These are phyloP conservation scores for Teunomyces funiuensis DNA, from an alignment of 805 yeast species.

Conservation along the genomic window DNA sequence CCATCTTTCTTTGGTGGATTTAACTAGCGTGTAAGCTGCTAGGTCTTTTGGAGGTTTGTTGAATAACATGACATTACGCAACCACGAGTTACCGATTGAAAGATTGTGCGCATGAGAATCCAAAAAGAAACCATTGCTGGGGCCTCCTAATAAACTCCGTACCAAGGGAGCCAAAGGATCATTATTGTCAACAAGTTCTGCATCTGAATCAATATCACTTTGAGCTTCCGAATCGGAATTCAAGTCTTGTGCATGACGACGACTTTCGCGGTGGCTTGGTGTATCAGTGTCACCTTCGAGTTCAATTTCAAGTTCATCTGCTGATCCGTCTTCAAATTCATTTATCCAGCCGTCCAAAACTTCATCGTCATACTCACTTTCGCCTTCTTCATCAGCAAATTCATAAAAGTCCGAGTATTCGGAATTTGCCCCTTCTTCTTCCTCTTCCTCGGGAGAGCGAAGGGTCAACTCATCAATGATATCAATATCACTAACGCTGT, in stretches of 20 bases:
- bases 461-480: constrained; percentile 34
- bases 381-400: constrained; percentile 24
- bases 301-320: constrained; percentile 16
- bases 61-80: neutral
- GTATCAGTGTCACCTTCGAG: constrained; percentile 5
- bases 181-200: neutral
- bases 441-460: constrained; percentile 26
- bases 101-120: constrained; percentile 4
- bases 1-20: constrained; percentile 70
- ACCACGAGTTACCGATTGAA: constrained; percentile 6
- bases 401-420: constrained; percentile 13
- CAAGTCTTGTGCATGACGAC: neutral
- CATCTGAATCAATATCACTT: constrained; percentile 5
- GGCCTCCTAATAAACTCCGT: constrained; percentile 14
- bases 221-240: constrained; percentile 1
- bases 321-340: constrained; percentile 32
- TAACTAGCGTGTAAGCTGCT: constrained; percentile 26
- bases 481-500: constrained; percentile 30
- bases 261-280: constrained; percentile 10
- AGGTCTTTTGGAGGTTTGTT: constrained; percentile 11
- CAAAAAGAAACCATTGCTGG: constrained; percentile 13
- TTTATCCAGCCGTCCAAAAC: constrained; percentile 44
- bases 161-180: constrained; percentile 8
- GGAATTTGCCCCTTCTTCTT: constrained; percentile 13
- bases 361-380: constrained; percentile 34